Evolutionary conservation across 441 rosid genomes (phyloP).

Genomic region (Rhodomyrtus psidioides): DNA sequence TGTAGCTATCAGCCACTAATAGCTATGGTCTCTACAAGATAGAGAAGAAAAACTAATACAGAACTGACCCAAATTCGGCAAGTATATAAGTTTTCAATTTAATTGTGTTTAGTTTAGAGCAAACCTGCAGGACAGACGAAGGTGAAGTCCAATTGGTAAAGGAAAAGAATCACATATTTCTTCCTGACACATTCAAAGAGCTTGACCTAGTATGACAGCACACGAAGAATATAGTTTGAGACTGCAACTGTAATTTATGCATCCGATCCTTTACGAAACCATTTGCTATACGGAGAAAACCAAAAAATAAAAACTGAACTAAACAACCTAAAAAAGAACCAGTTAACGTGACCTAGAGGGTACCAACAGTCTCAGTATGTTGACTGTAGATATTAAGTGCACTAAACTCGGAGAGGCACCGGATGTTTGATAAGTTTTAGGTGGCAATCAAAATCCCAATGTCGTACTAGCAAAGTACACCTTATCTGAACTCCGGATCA

Average conservation of each 20-base stretch:
- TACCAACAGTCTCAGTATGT: too few relatives aligned
- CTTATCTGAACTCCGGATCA: conserved; percentile 78
- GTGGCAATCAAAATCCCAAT: neutral
- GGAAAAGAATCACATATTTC: conserved; percentile 86
- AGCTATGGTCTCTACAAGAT: conserved; percentile 73
- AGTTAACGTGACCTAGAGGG: neutral
- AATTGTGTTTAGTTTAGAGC: neutral
- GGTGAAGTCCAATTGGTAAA: conserved; percentile 95
- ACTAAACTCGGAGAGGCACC: neutral
- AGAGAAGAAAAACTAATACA: neutral
- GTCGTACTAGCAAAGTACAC: conserved; percentile 14
- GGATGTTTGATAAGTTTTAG: neutral
- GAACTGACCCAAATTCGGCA: neutral
- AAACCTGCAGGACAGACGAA: conserved; percentile 88
- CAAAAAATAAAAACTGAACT: neutral
- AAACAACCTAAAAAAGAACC: too few relatives aligned
- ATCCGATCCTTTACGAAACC: neutral
- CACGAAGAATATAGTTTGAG: neutral
- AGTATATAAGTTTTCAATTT: neutral
- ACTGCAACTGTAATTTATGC: neutral
- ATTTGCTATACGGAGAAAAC: neutral
- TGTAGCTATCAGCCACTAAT: conserved; percentile 57
- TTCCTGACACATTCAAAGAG: conserved; percentile 82
- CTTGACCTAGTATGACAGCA: conserved; percentile 51
- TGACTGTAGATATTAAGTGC: neutral